Evolutionary conservation across 805 yeast genomes (phyloP), one percentile per base, ranked within the genome.

Genomic region (Ogataea pini): DNA sequence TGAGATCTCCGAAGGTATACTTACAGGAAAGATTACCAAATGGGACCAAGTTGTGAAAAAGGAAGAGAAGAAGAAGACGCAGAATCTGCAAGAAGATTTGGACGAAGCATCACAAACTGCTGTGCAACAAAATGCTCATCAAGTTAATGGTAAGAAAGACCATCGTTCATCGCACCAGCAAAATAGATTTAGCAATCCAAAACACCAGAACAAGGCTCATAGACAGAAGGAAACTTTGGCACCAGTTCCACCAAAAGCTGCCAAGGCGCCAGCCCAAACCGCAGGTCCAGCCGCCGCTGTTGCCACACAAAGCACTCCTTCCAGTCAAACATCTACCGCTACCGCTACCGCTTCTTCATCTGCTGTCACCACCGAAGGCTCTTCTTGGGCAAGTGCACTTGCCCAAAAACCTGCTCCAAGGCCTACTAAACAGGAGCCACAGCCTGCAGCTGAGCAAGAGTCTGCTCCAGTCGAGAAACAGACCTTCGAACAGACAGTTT

Each of bases 11-110:
- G 91, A 86, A 63, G 84, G 89, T 67, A 91, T 94, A 69, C 84
- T 95, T 48, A 87, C 89, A 52, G 96, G 96, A 56, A 86, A 86
- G 61, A 95, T 89, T 32, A 78, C 86, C 57, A 89, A 86, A 69
- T 92, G 98, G 97, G 97, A 89, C 64, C 94, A 91, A 59, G 96
- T 89, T 54, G 84, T 83, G 69, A 86, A 78, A 39, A 86, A 83
- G 67, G 79, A 78, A 49, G 74, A 77, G 70, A 80, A 68, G 72
- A 73, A 64, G 65, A 72, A 70, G 70, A 51, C 57, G 12, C 65
- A 55, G 63, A 28, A 13, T 14, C 52, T 46, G 45, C 47, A 44
- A 25, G 57, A 47, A 27, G 55, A 52, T 42, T 55, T 49, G 36
- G 58, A 57, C 14, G 52, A 53, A 50, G 14, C 37, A 42, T 19